phyloP scores from a whole-genome alignment of 2,329 filamentous ascomycete genomes.

The Myrmaecium sp. region DNA sequence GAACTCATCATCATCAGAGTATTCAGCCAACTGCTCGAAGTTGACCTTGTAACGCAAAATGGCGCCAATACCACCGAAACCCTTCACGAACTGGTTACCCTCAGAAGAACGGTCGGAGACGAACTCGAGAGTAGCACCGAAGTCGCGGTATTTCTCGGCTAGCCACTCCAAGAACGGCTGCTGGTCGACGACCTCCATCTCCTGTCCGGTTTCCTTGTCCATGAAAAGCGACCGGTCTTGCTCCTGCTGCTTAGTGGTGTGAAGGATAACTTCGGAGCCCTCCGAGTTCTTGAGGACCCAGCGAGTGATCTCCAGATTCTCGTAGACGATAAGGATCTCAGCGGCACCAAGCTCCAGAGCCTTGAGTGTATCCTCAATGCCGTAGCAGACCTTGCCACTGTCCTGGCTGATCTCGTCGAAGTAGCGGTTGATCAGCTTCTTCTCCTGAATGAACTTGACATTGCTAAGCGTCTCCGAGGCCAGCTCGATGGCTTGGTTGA shows the following conservation, averaged over 20 bases:
- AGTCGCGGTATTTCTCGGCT: constrained; percentile 95
- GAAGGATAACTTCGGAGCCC: constrained; percentile 56
- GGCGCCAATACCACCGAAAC: constrained; percentile 95
- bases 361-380: constrained; percentile 94
- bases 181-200: constrained; percentile 86
- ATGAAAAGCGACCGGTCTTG: constrained; percentile 67
- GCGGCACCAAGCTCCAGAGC: constrained; percentile 89
- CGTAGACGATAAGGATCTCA: constrained; percentile 88
- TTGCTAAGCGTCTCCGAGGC: constrained; percentile 91
- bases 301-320: constrained; percentile 89
- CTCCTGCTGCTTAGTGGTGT: constrained; percentile 81
- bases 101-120: constrained; percentile 95
- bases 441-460: constrained; percentile 99
- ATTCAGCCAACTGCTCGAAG: constrained; percentile 94
- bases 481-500: constrained; percentile 97
- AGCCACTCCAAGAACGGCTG: constrained; percentile 98
- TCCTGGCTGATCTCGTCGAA: constrained; percentile 99
- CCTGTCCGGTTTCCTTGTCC: constrained; percentile 88
- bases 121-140: constrained; percentile 88
- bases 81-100: constrained; percentile 99
- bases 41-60: constrained; percentile 99
- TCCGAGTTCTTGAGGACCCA: constrained; percentile 72
- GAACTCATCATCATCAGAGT: constrained; percentile 65
- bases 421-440: constrained; percentile 98
- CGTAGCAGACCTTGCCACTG: constrained; percentile 91